phyloP scores from a whole-genome alignment of 1,139 yeast species.

The Kodamaea plutei region DNA sequence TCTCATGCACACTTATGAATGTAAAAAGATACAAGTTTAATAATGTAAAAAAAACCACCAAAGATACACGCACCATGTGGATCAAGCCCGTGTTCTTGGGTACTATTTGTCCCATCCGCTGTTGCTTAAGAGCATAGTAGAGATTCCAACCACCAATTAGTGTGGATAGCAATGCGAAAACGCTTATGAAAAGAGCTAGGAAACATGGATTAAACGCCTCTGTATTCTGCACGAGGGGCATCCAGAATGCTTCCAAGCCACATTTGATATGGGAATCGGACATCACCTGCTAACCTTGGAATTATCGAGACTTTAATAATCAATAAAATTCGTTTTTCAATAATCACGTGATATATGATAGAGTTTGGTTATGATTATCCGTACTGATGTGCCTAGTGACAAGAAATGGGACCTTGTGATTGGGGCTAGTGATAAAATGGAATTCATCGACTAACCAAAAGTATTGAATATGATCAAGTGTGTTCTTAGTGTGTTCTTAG shows the following conservation, averaged over 20 bases:
- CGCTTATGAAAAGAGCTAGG: constrained; percentile 13
- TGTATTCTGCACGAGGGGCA: constrained; percentile 23
- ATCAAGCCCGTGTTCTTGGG: constrained; percentile 29
- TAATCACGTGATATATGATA: too few relatives aligned
- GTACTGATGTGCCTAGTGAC: too few relatives aligned
- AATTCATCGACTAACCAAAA: too few relatives aligned
- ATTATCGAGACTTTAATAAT: too few relatives aligned
- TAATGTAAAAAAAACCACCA: constrained; percentile 26
- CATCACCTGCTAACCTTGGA: too few relatives aligned
- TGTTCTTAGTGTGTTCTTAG: too few relatives aligned
- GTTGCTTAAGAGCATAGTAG: constrained; percentile 10
- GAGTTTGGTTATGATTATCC: too few relatives aligned
- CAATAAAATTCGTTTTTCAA: too few relatives aligned
- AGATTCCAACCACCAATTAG: constrained; percentile 28
- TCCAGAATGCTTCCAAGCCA: constrained; percentile 6
- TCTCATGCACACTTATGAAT: constrained; percentile 20
- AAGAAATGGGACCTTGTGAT: too few relatives aligned
- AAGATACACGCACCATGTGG: constrained; percentile 25
- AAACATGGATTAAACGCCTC: constrained; percentile 61
- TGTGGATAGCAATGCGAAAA: constrained; percentile 14
- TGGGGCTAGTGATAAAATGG: too few relatives aligned
- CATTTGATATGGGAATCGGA: too few relatives aligned
- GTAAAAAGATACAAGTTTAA: constrained; percentile 17
- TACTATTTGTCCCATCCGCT: constrained; percentile 17
- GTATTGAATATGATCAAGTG: too few relatives aligned